phyloP scores from a whole-genome alignment of 192 early-diverging fungal species.

The Coemansia erecta region DNA sequence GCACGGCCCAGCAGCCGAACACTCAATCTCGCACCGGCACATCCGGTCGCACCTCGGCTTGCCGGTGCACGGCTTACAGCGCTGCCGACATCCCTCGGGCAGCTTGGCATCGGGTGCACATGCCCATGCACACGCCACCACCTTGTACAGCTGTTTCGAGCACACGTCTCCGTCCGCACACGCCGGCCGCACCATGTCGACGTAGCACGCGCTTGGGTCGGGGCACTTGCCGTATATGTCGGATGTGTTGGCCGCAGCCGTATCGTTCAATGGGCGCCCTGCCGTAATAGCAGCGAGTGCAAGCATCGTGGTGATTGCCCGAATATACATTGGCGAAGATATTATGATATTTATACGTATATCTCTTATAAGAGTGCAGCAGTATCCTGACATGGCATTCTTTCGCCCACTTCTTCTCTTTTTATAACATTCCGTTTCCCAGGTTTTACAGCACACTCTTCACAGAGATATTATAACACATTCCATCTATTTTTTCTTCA shows the following conservation, averaged over 20 bases:
- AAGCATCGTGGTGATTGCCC: no score
- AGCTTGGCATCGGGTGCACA: not conserved
- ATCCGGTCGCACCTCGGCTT: not conserved
- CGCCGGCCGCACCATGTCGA: not conserved
- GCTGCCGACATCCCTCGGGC: not conserved
- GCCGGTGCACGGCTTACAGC: slow-evolving; percentile 1
- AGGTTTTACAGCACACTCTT: not conserved
- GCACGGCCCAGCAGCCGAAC: not conserved
- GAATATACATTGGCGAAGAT: not conserved
- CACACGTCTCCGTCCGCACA: not conserved
- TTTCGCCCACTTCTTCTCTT: no score
- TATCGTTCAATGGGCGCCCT: no score
- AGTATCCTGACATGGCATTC: no score
- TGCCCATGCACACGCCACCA: not conserved
- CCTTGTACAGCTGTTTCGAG: not conserved
- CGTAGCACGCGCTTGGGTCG: not conserved
- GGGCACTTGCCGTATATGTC: not conserved
- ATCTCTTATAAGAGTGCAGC: no score
- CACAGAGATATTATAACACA: not conserved
- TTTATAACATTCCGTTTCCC: not conserved
- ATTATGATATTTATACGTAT: no score
- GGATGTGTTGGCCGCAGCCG: not conserved
- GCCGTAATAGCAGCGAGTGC: no score
- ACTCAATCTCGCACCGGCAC: not conserved
- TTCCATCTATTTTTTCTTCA: slow-evolving; percentile 4